Base-by-base conservation (phyloP, 2,329 filamentous ascomycete species). In the Westerdykella ornata region DNA sequence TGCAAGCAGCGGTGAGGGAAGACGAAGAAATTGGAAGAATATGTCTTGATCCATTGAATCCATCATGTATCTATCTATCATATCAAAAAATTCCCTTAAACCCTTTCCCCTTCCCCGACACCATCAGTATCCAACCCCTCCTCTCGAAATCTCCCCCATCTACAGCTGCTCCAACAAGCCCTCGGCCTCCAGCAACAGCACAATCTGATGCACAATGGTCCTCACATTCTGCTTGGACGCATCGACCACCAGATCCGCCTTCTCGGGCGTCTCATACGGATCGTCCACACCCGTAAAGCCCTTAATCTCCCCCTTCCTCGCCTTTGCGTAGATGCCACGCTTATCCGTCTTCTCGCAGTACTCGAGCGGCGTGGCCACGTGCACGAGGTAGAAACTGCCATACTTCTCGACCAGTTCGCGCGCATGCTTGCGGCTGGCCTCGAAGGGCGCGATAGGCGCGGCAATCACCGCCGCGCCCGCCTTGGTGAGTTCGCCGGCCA, bases 231-330 rank as follows among this genome's bases (percentile, higher is more conserved):
- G 88, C 77, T 84, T 92, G 71, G 85, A 82, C 42, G 84, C 67
- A 68, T 97, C 85, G 30, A 97, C 90, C 4, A 81, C 80, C 51
- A 98, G 74, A 65, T 97, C 82, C 22, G 89, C 79, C 71, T 90
- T 88, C 53, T 70, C 59, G 8, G 92, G 92, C 16, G 69, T 64
- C 81, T 98, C 92, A 65, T 98, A 98, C 37, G 92, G 89, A 72
- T 97, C 90, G 65, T 97, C 90, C 43, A 98, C 88, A 59, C 92
- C 92, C 6, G 92, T 98, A 78, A 98, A 98, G 51, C 89, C 89
- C 80, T 89, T 92, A 70, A 98, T 94, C 73, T 95, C 85, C 44
- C 92, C 92, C 15, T 75, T 77, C 48, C 92, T 80, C 31, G 92
- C 92, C 65, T 80, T 79, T 52, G 77, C 77, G 70, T 97, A 98